Conservation (phyloP, 148 eudicot species). For the Bassia scoparia region DNA sequence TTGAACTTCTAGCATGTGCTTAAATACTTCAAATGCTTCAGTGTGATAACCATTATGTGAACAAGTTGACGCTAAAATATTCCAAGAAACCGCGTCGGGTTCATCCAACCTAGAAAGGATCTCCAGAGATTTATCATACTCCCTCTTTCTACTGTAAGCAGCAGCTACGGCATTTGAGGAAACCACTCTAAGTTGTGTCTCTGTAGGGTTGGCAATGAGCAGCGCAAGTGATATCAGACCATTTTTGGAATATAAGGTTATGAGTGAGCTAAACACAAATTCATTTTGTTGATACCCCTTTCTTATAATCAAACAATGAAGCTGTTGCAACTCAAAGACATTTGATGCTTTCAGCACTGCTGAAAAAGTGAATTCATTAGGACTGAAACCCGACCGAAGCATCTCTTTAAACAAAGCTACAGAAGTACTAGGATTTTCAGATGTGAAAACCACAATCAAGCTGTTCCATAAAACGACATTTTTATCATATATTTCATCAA, state of each 20-base stretch:
- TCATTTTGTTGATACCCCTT: slow-evolving; percentile 49
- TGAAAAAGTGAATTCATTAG: slow-evolving; percentile 58
- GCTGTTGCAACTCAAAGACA: slow-evolving; percentile 41
- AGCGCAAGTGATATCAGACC: slow-evolving; percentile 53
- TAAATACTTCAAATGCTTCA: slow-evolving; percentile 64
- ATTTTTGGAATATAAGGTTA: slow-evolving; percentile 57
- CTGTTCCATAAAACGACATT: slow-evolving; percentile 70
- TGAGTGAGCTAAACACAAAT: slow-evolving; percentile 47
- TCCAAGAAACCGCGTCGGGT: slow-evolving; percentile 70
- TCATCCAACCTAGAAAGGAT: slow-evolving; percentile 45
- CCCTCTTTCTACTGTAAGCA: slow-evolving; percentile 52
- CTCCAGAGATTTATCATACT: slow-evolving; percentile 58
- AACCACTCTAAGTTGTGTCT: slow-evolving; percentile 35
- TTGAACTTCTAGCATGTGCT: slow-evolving; percentile 49
- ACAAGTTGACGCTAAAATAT: slow-evolving; percentile 62
- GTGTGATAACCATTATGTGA: slow-evolving; percentile 59
- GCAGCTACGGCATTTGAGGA: slow-evolving; percentile 64
- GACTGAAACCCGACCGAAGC: slow-evolving; percentile 43
- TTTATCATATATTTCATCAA: slow-evolving; percentile 51
- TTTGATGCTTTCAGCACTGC: slow-evolving; percentile 42
- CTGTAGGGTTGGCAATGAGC: slow-evolving; percentile 32
- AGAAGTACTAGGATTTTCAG: slow-evolving; percentile 23
- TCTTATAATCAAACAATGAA: slow-evolving; percentile 50
- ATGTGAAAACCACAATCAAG: slow-evolving; percentile 46
- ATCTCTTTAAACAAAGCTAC: slow-evolving; percentile 42